These are phyloP conservation scores for Yarrowia yakushimensis DNA, from an alignment of 805 yeast genomes.

Conservation along the genomic window DNA sequence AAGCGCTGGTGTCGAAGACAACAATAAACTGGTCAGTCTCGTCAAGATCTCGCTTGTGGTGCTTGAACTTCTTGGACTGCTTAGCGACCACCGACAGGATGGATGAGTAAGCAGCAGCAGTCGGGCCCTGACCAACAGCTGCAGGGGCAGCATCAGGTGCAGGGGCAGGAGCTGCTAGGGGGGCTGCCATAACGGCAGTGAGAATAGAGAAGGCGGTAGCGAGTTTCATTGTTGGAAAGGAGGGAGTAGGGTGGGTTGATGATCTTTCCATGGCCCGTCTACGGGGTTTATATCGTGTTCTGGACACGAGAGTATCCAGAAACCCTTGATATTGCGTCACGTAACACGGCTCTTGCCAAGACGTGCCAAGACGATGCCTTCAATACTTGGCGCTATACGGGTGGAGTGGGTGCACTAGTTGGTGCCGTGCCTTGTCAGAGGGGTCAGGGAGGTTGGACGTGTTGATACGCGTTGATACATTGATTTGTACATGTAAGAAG, in stretches of 20 bases:
- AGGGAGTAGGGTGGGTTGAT: not conserved
- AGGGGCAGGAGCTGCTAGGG: conserved; percentile 6
- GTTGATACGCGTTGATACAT: not conserved
- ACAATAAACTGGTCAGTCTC: conserved; percentile 4
- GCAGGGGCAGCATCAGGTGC: conserved; percentile 6
- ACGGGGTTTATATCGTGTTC: not conserved
- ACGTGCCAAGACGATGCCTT: conserved; percentile 1
- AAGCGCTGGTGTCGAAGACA: not conserved
- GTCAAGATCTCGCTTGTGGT: conserved; percentile 8
- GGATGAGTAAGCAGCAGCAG: conserved; percentile 3
- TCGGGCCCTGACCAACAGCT: not conserved
- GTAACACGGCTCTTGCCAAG: conserved; percentile 17
- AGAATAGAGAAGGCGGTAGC: conserved; percentile 3
- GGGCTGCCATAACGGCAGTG: conserved; percentile 12
- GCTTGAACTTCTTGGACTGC: conserved; percentile 13
- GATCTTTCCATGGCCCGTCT: not conserved
- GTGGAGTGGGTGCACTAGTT: conserved; percentile 19
- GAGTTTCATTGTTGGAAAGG: not conserved
- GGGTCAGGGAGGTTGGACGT: conserved; percentile 3
- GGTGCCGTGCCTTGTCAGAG: conserved; percentile 14
- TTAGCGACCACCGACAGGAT: conserved; percentile 9
- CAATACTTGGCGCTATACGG: not conserved
- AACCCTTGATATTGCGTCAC: not conserved
- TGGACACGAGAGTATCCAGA: not conserved
- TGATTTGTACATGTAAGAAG: not conserved